Evolutionary conservation across 441 rosid genomes (phyloP), one percentile per base, ranked within the genome.

Genomic region (Euphorbia celastroides): DNA sequence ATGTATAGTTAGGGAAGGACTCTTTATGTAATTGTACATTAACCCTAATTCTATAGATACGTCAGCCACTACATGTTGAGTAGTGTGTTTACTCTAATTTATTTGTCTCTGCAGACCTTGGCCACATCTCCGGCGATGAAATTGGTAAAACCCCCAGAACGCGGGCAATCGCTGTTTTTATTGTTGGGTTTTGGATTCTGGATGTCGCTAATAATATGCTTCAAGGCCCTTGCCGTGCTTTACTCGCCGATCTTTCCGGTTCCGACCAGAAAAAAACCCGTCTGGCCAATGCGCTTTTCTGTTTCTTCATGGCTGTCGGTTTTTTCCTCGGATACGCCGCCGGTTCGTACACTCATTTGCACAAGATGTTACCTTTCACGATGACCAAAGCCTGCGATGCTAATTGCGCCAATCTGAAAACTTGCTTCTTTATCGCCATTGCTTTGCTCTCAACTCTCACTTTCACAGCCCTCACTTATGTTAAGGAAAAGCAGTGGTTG

Each of bases 291-390:
- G 77, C 88, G 1, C 73, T 83, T 58, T 89, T 77, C 74, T 81
- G 96, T 14, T 90, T 90, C 70, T 93, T 93, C 81, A 93, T 90
- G 98, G 98, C 97, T 20, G 82, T 93, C 8, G 98, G 98, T 2
- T 87, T 87, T 77, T 85, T 90, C 26, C 81, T 87, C 5, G 98
- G 98, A 9, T 90, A 61, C 73, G 93, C 92, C 46, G 90, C 95
- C 5, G 97, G 98, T 0, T 80, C 91, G 17, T 77, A 84, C 75
- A 68, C 74, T 22, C 67, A 67, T 65, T 75, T 93, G 13, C 74
- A 87, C 74, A 73, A 74, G 27, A 5, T 85, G 8, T 72, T 86
- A 13, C 90, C 97, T 0, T 93, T 93, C 81, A 80, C 98, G 1
- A 67, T 61, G 64, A 83, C 98, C 0, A 63, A 30, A 10, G 87